Conservation (phyloP, 2,329 filamentous ascomycete genomes). For the Diaporthe helianthi region DNA sequence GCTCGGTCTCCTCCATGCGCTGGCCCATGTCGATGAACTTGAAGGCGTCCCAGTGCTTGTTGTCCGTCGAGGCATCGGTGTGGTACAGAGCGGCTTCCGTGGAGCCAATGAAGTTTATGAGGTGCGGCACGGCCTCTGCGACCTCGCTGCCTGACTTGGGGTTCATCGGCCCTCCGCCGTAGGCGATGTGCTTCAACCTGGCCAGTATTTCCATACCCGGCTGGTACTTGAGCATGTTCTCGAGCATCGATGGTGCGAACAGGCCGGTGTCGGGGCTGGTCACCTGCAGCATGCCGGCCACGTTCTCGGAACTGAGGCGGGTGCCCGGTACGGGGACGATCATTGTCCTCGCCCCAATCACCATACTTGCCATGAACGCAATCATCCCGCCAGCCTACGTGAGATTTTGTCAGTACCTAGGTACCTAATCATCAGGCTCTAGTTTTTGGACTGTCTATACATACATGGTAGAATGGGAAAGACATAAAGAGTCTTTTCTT, state of each 20-base stretch:
- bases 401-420: background rate
- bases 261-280: conserved; percentile 29
- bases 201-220: conserved; percentile 32
- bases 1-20: conserved; percentile 42
- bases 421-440: no score
- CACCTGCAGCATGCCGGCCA: conserved; percentile 29
- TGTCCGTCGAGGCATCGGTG: conserved; percentile 30
- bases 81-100: conserved; percentile 35
- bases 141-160: conserved; percentile 35
- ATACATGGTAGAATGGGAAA: conserved; percentile 29
- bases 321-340: conserved; percentile 34
- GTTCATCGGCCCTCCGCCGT: conserved; percentile 36
- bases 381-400: conserved; percentile 31
- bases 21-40: conserved; percentile 42
- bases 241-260: conserved; percentile 35
- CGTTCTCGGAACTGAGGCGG: conserved; percentile 33
- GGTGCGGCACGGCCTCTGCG: conserved; percentile 32
- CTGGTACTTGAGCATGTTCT: conserved; percentile 35
- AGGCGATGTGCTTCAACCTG: conserved; percentile 32
- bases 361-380: background rate
- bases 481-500: background rate
- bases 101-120: conserved; percentile 35
- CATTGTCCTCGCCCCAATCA: conserved; percentile 30
- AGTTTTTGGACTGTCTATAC: background rate
- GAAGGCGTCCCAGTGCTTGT: conserved; percentile 39